phyloP scores from a whole-genome alignment of 2,329 filamentous ascomycete genomes.

The Cylindrodendrum hubeiense region DNA sequence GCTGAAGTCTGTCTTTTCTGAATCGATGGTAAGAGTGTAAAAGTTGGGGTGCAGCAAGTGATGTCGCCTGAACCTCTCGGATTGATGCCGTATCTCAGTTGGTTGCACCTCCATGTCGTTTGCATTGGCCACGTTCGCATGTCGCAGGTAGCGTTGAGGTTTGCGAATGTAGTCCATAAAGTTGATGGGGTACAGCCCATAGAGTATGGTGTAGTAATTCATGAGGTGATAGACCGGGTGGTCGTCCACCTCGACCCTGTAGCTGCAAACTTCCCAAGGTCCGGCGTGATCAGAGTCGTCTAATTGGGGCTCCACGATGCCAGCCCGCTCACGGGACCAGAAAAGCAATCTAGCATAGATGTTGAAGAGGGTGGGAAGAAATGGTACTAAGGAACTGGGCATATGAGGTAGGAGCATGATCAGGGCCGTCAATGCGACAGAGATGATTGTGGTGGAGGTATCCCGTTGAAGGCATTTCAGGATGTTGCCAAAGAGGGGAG shows the following conservation, averaged over 20 bases:
- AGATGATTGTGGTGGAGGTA: constrained; percentile 82
- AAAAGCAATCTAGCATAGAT: constrained; percentile 85
- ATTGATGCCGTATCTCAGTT: constrained; percentile 80
- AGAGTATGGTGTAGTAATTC: constrained; percentile 85
- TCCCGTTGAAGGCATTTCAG: constrained; percentile 82
- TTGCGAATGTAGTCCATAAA: constrained; percentile 90
- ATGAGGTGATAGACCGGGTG: constrained; percentile 74
- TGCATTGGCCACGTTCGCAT: constrained; percentile 75
- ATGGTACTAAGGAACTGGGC: constrained; percentile 76
- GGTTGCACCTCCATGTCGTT: constrained; percentile 85
- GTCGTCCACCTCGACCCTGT: constrained; percentile 72
- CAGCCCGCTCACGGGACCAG: constrained; percentile 73
- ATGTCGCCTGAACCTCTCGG: constrained; percentile 78
- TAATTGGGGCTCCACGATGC: constrained; percentile 52
- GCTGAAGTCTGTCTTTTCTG: constrained; percentile 80
- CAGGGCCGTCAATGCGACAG: constrained; percentile 78
- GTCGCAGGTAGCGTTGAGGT: constrained; percentile 81
- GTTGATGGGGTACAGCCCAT: constrained; percentile 86
- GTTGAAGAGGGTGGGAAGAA: constrained; percentile 81
- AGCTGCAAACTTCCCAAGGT: constrained; percentile 74
- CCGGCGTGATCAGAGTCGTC: constrained; percentile 53
- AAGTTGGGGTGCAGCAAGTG: constrained; percentile 89
- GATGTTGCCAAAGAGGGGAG: constrained; percentile 77
- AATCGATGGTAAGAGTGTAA: constrained; percentile 82
- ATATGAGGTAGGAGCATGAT: constrained; percentile 89